Conservation (phyloP, 305 asterid species). For the Rubia balearica region DNA sequence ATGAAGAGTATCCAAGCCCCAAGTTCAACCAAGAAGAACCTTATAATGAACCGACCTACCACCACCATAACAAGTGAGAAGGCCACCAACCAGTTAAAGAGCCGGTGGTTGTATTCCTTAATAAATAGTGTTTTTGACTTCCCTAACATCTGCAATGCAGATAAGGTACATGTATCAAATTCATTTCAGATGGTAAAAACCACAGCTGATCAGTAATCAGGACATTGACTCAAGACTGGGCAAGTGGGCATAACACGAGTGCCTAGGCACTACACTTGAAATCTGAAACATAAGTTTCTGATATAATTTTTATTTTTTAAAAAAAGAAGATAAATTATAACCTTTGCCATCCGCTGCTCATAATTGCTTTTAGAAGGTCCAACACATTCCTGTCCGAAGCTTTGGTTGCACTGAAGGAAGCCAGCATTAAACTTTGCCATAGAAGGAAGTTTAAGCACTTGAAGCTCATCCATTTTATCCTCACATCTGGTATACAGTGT, state of each 20-base stretch:
- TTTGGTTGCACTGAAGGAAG: constrained; percentile 83
- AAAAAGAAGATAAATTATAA: constrained; percentile 12
- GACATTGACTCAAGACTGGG: not conserved
- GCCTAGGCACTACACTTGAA: not conserved
- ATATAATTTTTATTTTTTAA: too few species aligned
- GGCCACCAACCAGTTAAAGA: constrained; percentile 96
- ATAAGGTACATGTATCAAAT: constrained; percentile 7
- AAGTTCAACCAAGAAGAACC: constrained; percentile 76
- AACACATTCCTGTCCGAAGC: constrained; percentile 78
- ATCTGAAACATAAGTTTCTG: not conserved
- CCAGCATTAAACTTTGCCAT: constrained; percentile 99
- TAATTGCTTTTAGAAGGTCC: constrained; percentile 87
- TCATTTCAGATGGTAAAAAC: constrained; percentile 3
- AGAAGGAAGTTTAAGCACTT: constrained; percentile 90
- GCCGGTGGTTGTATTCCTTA: constrained; percentile 95
- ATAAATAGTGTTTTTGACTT: constrained; percentile 85
- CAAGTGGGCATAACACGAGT: not conserved
- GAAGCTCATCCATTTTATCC: constrained; percentile 98
- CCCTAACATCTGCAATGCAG: constrained; percentile 77
- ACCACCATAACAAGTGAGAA: constrained; percentile 96
- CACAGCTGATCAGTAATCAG: not conserved
- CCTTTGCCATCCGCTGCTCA: constrained; percentile 91
- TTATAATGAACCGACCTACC: constrained; percentile 82
- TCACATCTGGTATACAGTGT: constrained; percentile 67
- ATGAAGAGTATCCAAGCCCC: constrained; percentile 98